Evolutionary conservation across 1,284 basidiomycete species (phyloP), one percentile per base, ranked within the genome.

Genomic region (Veloporphyrellus conicus): DNA sequence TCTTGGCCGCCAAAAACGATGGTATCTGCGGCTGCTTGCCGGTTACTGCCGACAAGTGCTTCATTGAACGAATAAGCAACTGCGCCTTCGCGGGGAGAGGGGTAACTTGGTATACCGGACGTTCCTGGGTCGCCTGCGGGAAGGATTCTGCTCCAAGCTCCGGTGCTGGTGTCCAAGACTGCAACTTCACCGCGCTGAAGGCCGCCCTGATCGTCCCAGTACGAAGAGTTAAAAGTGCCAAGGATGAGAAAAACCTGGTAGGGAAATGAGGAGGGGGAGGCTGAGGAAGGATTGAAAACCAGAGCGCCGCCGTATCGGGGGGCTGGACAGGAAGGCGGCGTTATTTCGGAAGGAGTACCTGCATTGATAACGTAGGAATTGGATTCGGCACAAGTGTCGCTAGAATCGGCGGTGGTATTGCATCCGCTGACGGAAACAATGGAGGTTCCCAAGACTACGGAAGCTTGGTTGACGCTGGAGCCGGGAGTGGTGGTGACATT

Each of bases 1-100:
- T 87, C 84, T 55, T 77, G 75, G 22, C 87, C 87, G 38, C 87
- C 87, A 57, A 87, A 90, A 11, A 90, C 77, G 40, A 90, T 74
- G n/a, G 78, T 84, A 60, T 90, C 88, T 22, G 84, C 73, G 28
- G 75, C 78, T n/a, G 59, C 57, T 28, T 59, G 63, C 19, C 75
- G 71, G 31, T 74, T 68, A 9, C 58, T 55, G 8, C 87, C 86
- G 14, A 86, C 81, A 9, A 89, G 71, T 2, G 76, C 72, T 41
- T 66, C 53, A 15, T 61, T 54, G 54, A 69, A 81, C 5, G 84
- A 78, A 34, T 87, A 62, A 2, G 77, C 82, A n/a, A 74, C 76
- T 22, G 86, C 81, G 20, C 87, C 87, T 63, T 83, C 73, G 41
- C 87, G 80, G 41, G 84, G 79, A 29, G 71, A 68, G 5, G 85